Base-by-base conservation (phyloP, 2,329 filamentous ascomycete species). In the Aspergillus sp. region DNA sequence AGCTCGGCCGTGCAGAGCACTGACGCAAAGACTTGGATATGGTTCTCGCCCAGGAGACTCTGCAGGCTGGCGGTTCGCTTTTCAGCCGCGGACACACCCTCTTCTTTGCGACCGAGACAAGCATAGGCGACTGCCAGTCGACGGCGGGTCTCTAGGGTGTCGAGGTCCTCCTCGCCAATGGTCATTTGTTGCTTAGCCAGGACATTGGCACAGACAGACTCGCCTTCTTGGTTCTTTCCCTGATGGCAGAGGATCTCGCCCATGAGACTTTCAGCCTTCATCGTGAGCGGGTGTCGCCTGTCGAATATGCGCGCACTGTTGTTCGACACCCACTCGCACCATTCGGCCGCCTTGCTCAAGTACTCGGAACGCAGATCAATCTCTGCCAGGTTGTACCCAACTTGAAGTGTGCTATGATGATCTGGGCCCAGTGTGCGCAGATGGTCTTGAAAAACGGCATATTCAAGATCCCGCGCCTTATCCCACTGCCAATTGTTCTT, bases 101-200 rank as follows among this genome's bases (percentile, higher is more conserved):
- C 69, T 12, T 65, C 52, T 6, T 65, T 66, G 24, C 68, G 66
- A 6, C 60, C 58, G 4, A 73, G 61, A 1, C 51, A 39, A 32
- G 61, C 63, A 26, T 73, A 71, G 1, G 70, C 64, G 50, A 61
- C 42, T 1, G 63, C 68, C 4, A 73, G 50, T 5, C 71, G 70
- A 12, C 69, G 67, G 2, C 71, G 69, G 1, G 71, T 73, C 0
- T 67, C 66, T 20, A 72, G 59, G 2, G 70, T 73, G 45, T 73
- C 70, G 9, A 71, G 31, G 45, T 71, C 69, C 12, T 72, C 67
- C 46, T 73, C 71, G 14, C 71, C 71, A 20, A 73, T 68, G 9
- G 60, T 67, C 64, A 73, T 73, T 49, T 73, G 71, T 39, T 73
- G 71, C 6, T 70, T 69, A 1, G 71, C 71, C 2, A 73, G 62